Conservation (phyloP, 768 basidiomycete genomes). For the Mycena belliarum region DNA sequence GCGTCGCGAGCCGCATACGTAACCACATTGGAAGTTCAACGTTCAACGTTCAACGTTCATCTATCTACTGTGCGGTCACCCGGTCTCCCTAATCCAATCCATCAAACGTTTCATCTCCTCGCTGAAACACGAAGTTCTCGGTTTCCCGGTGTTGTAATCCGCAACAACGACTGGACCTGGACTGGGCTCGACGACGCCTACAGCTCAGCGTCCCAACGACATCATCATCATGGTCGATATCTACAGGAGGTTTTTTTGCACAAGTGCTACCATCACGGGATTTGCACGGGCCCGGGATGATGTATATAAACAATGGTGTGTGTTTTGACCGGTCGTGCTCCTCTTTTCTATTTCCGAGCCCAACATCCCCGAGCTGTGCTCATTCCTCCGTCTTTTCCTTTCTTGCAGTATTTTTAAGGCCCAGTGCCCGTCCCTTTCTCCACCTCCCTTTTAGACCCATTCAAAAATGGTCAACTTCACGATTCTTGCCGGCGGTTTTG, state of each 20-base stretch:
- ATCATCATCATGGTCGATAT: too few species aligned
- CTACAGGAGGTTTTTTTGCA: too few species aligned
- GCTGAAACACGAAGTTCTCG: too few species aligned
- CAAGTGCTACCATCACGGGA: conserved; percentile 3
- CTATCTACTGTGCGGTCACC: too few species aligned
- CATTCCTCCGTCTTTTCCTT: not conserved
- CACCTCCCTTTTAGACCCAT: not conserved
- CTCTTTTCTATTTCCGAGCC: conserved; percentile 2
- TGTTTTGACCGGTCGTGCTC: not conserved
- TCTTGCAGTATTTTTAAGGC: conserved; percentile 5
- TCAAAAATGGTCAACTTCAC: conserved; percentile 46
- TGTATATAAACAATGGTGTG: not conserved
- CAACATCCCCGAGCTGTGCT: conserved; percentile 18
- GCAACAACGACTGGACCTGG: too few species aligned
- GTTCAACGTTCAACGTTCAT: too few species aligned
- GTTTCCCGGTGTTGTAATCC: too few species aligned
- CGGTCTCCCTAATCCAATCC: not conserved
- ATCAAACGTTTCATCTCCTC: not conserved
- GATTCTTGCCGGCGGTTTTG: conserved; percentile 50
- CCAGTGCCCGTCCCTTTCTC: conserved; percentile 15
- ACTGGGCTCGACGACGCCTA: too few species aligned
- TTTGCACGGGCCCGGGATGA: not conserved
- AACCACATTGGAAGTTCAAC: too few species aligned
- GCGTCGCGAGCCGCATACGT: too few species aligned
- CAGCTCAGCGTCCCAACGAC: too few species aligned